A percentile compares a stretch with the other conserved stretches of the same genome.
Conservation (phyloP, 441 rosid genomes). For the Erysimum cheiri region DNA sequence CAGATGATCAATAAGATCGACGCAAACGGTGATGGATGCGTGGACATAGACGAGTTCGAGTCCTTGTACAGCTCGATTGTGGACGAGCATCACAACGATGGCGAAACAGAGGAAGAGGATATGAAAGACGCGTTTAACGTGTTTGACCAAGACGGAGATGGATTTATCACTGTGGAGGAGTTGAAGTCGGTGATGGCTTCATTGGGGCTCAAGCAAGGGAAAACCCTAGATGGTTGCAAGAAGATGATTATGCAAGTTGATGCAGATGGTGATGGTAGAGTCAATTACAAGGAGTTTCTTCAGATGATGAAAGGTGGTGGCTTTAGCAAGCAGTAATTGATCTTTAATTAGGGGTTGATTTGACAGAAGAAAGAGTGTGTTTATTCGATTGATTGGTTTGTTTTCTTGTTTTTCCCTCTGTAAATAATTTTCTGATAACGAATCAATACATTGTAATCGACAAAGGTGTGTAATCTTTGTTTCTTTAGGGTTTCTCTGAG, state of each 20-base stretch:
- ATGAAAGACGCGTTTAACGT: constrained; percentile 81
- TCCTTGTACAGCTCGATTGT: constrained; percentile 62
- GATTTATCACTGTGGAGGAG: constrained; percentile 76
- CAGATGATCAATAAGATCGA: constrained; percentile 77
- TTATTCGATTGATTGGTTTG: constrained; percentile 39
- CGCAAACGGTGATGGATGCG: constrained; percentile 71
- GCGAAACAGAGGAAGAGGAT: constrained; percentile 61
- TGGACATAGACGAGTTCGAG: constrained; percentile 76
- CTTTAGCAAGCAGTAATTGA: constrained; percentile 51
- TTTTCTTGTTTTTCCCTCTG: constrained; percentile 33
- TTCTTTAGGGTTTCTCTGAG: constrained; percentile 13
- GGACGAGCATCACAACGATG: constrained; percentile 48
- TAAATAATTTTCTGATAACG: constrained; percentile 27
- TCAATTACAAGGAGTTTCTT: constrained; percentile 67
- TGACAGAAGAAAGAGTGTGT: constrained; percentile 13
- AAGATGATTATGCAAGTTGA: constrained; percentile 76
- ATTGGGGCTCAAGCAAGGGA: constrained; percentile 71
- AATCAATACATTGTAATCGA: constrained; percentile 24
- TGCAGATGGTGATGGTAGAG: constrained; percentile 78
- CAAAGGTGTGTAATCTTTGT: constrained; percentile 19
- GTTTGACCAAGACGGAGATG: constrained; percentile 77
- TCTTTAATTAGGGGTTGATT: constrained; percentile 21
- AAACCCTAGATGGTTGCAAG: constrained; percentile 65
- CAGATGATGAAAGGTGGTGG: constrained; percentile 84
- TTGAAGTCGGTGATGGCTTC: constrained; percentile 66